Evolutionary conservation across 345 rosid species (phyloP), one percentile per base, ranked within the genome.

Genomic region (Eucalyptus decipiens): DNA sequence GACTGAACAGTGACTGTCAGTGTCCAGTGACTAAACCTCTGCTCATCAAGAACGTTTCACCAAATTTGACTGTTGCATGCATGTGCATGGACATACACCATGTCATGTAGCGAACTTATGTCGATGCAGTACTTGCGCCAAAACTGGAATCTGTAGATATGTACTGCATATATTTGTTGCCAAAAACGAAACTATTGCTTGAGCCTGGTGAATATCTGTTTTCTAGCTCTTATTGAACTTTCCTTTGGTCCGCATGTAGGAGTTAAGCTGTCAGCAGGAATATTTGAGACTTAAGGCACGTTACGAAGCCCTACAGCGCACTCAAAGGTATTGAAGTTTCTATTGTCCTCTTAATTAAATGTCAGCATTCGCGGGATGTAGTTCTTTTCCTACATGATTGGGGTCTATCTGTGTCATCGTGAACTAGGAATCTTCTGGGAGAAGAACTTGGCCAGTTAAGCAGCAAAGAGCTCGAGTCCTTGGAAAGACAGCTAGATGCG

Each of bases 221-320:
- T 80, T 49, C 16, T 81, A 43, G 19, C 49, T 13, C 49, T 47
- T 12, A 81, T 23, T 80, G 34, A 26, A 17, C 86, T 49, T 80
- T 51, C 43, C 19, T 80, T 88, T 81, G 51, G 10, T 54, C 62
- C 50, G 85, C 26, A 40, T 43, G 43, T 87, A 97, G 97, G 99
- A 97, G 93, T 90, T 97, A 86, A 97, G 98, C 88, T 95, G 97
- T 89, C 99, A 96, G 91, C 99, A 97, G 90, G 99, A 97, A 89
- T 97, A 97, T 91, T 94, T 97, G 91, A 97, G 96, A 96, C 98
- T 97, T 80, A 97, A 97, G 93, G 98, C 97, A 62, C 95, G 97
- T 58, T 97, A 94, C 67, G 99, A 97, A 89, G 95, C 95, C 47
- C 94, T 97, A 67, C 99, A 95, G 87, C 93, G 95, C 94, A 92